These are phyloP conservation scores for Aspergillus phoenicis DNA, from an alignment of 2,329 filamentous ascomycete species.

Conservation along the genomic window DNA sequence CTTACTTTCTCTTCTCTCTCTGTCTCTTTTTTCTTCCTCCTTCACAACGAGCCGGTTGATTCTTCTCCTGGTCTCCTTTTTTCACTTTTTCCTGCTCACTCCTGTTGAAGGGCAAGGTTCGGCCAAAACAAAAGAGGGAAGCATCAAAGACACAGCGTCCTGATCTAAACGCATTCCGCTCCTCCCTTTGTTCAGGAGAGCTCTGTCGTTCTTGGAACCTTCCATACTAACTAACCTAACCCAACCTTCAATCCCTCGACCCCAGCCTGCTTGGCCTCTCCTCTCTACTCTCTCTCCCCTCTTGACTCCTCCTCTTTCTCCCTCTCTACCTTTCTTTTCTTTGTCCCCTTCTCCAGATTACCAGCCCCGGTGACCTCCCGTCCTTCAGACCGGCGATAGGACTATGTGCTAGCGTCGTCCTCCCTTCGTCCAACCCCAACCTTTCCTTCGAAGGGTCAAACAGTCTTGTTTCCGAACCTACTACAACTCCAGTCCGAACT, in stretches of 20 bases:
- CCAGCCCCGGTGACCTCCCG: background rate
- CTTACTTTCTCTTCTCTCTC: background rate
- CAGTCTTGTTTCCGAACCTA: background rate
- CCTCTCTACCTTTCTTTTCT: slow-evolving; percentile 9
- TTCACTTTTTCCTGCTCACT: background rate
- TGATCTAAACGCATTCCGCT: slow-evolving; percentile 21
- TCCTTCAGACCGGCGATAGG: background rate
- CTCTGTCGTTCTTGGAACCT: slow-evolving; percentile 19
- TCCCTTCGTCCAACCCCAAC: background rate
- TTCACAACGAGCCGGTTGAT: slow-evolving; percentile 21
- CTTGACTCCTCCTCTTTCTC: background rate
- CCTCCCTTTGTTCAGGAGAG: slow-evolving; percentile 25
- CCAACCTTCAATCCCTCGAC: slow-evolving; percentile 17
- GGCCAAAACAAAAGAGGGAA: background rate
- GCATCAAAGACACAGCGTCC: slow-evolving; percentile 2
- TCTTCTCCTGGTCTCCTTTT: slow-evolving; percentile 17
- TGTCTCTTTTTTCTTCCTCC: slow-evolving; percentile 20
- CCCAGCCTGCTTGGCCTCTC: slow-evolving; percentile 4
- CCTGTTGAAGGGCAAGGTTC: background rate
- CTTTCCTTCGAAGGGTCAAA: slow-evolving; percentile 12
- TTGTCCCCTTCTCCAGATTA: slow-evolving; percentile 2
- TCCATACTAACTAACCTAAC: background rate
- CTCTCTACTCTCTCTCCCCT: slow-evolving; percentile 6
- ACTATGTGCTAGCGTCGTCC: slow-evolving; percentile 8
- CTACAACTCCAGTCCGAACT: slow-evolving; percentile 4